Conservation (phyloP, 2,329 filamentous ascomycete species). For the Pseudogymnoascus destructans region DNA sequence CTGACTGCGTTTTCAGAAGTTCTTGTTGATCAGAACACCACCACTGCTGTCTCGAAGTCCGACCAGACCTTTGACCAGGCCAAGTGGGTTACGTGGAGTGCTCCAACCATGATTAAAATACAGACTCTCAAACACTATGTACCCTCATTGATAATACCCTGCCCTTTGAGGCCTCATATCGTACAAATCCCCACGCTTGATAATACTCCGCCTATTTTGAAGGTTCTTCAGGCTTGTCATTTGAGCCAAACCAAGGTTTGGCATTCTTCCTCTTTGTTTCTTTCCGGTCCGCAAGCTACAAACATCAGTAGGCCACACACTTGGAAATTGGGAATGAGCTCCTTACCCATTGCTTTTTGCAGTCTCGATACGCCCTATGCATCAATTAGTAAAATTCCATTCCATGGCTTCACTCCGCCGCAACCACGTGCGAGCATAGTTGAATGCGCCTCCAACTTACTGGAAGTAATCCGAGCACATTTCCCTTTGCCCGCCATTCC, state of each 20-base stretch:
- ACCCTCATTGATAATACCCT: too few species aligned
- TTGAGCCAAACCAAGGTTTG: conserved; percentile 19
- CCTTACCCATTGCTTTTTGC: conserved; percentile 86
- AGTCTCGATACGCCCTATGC: conserved; percentile 75
- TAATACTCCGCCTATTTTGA: neutral
- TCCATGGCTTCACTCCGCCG: conserved; percentile 10
- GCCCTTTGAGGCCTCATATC: neutral
- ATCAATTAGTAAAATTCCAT: conserved; percentile 7
- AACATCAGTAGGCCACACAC: neutral
- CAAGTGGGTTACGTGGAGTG: conserved; percentile 23
- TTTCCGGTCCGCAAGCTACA: conserved; percentile 33
- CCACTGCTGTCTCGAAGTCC: conserved; percentile 13
- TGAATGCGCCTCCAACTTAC: conserved; percentile 39
- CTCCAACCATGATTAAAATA: too few species aligned
- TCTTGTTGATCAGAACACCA: conserved; percentile 26
- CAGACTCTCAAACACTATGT: too few species aligned
- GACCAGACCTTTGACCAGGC: conserved; percentile 20
- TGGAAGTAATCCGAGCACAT: conserved; percentile 95
- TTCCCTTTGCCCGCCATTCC: conserved; percentile 74
- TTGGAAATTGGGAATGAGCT: neutral
- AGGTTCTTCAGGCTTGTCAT: neutral
- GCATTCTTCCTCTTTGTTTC: conserved; percentile 31
- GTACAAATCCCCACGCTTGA: neutral
- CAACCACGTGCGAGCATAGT: conserved; percentile 10
- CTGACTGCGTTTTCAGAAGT: conserved; percentile 37